phyloP scores from a whole-genome alignment of 2,329 filamentous ascomycete genomes.

The Colletotrichum camelliae region DNA sequence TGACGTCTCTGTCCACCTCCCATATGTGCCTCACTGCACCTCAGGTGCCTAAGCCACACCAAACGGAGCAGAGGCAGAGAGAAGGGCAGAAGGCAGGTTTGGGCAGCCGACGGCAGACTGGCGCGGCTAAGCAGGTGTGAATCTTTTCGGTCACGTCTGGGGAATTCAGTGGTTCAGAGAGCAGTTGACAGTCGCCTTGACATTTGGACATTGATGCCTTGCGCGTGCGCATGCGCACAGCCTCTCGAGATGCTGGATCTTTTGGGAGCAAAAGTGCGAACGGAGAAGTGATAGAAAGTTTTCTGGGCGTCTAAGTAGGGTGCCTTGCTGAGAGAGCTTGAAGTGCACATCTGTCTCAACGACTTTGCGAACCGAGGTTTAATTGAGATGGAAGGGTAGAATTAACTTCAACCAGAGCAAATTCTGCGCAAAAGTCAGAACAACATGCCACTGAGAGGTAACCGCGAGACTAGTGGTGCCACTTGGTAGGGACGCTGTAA shows the following conservation, averaged over 20 bases:
- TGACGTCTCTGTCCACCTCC: slow-evolving; percentile 10
- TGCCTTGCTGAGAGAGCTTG: neutral
- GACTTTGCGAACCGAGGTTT: neutral
- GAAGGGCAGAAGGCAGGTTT: neutral
- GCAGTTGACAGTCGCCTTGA: neutral
- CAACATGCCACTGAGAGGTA: slow-evolving; percentile 6
- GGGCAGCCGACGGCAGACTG: neutral
- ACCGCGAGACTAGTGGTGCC: slow-evolving; percentile 14
- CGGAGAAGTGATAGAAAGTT: neutral
- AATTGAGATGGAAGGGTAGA: neutral
- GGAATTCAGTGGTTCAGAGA: neutral
- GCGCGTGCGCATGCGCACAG: neutral
- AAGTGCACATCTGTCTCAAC: neutral
- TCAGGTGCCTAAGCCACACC: neutral
- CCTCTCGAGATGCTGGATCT: neutral
- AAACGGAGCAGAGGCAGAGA: neutral
- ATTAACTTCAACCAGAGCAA: neutral
- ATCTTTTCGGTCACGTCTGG: neutral
- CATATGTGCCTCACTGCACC: neutral
- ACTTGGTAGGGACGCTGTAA: neutral
- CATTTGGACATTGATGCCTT: neutral
- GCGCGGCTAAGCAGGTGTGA: neutral
- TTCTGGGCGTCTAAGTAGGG: neutral
- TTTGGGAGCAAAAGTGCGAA: neutral
- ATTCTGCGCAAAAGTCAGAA: neutral